These are phyloP conservation scores for Immersiella caudata DNA, from an alignment of 495 filamentous ascomycete genomes.

Conservation along the genomic window DNA sequence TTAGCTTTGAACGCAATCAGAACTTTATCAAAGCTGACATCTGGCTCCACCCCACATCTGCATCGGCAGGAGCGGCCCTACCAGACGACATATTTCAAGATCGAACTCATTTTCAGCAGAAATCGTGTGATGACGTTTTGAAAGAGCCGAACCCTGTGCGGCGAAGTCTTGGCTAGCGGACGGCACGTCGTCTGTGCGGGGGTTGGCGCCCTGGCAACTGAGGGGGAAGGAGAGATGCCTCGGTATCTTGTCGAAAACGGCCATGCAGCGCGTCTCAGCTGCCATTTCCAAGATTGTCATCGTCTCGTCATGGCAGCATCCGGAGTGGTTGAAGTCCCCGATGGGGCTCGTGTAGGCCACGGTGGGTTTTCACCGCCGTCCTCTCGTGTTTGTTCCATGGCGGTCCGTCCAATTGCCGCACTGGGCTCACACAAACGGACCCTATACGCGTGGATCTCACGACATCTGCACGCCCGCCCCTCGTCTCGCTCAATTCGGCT, in stretches of 20 bases:
- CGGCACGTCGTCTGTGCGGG: neutral
- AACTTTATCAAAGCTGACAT: too few relatives aligned
- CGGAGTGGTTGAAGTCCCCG: neutral
- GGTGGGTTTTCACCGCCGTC: neutral
- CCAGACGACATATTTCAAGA: neutral
- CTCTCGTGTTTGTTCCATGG: too few relatives aligned
- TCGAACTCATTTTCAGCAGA: neutral
- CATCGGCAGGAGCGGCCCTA: too few relatives aligned
- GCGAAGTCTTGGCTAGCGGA: neutral
- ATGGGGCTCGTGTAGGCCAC: neutral
- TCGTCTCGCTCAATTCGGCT: neutral
- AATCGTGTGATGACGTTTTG: neutral
- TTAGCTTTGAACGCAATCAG: too few relatives aligned
- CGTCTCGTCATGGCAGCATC: neutral
- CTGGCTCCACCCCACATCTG: too few relatives aligned
- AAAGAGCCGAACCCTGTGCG: neutral
- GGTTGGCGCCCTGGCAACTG: neutral
- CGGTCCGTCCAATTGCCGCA: neutral
- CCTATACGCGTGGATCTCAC: neutral
- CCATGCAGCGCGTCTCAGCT: neutral
- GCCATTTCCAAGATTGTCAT: neutral
- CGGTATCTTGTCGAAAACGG: neutral
- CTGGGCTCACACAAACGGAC: neutral
- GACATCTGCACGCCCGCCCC: neutral
- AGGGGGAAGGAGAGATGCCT: neutral